Evolutionary conservation across 257 asterid species (phyloP).

Genomic region (Verbascum thapsus): DNA sequence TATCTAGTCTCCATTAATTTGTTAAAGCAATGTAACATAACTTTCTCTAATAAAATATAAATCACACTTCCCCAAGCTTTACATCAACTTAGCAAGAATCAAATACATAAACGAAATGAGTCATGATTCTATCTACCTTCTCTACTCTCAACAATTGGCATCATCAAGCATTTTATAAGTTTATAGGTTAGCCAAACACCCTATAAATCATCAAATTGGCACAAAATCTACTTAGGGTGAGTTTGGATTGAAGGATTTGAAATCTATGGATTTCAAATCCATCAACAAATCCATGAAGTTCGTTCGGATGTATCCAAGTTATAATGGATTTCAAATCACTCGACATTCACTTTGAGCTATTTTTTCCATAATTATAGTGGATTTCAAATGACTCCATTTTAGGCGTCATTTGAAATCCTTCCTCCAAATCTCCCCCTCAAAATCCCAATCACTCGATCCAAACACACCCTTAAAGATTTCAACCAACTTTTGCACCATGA

Average conservation of each 20-base stretch:
- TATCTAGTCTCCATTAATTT: slow-evolving; percentile 17
- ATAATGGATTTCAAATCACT: too few species aligned
- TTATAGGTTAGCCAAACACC: too few species aligned
- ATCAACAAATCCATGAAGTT: too few species aligned
- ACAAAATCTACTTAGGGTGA: neutral
- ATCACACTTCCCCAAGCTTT: slow-evolving; percentile 3
- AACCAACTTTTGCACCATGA: neutral
- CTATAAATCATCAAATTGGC: slow-evolving; percentile 15
- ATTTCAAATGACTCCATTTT: too few species aligned
- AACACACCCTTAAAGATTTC: too few species aligned
- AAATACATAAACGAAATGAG: slow-evolving; percentile 3
- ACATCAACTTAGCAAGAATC: slow-evolving; percentile 4
- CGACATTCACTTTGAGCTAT: too few species aligned
- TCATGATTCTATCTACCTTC: neutral
- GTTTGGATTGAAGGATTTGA: too few species aligned
- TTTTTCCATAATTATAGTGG: too few species aligned
- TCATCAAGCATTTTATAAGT: slow-evolving; percentile 18
- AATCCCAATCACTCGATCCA: too few species aligned
- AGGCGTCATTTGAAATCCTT: too few species aligned
- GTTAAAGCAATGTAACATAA: slow-evolving; percentile 24
- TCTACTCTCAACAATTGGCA: slow-evolving; percentile 3
- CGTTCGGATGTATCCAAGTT: too few species aligned
- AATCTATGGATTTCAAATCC: slow-evolving; percentile 1
- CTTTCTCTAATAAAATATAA: slow-evolving; percentile 10
- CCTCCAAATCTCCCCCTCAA: too few species aligned